Evolutionary conservation across 306 rosid genomes (phyloP).

Genomic region (Betula pendula): DNA sequence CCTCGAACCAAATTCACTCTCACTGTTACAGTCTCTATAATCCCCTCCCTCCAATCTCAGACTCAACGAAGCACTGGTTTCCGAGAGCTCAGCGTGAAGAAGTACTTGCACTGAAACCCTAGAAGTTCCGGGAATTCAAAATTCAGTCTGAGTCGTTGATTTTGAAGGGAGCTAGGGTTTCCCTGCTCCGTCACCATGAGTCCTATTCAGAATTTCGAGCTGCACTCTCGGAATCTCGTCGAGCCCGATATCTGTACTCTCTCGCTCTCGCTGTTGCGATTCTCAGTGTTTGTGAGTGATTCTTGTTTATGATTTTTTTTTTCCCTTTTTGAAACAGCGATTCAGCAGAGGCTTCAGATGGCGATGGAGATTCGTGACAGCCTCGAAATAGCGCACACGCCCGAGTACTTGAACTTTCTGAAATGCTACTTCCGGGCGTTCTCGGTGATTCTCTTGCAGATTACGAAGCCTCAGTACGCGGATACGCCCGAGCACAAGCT

Average conservation of each 20-base stretch:
- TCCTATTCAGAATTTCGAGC: conserved; percentile 94
- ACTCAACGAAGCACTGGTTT: background rate
- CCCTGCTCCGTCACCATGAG: conserved; percentile 54
- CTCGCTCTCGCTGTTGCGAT: background rate
- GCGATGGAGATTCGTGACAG: conserved; percentile 98
- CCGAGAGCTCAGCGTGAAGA: conserved; percentile 3
- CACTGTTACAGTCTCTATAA: background rate
- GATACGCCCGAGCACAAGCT: conserved; percentile 90
- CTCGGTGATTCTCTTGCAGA: conserved; percentile 63
- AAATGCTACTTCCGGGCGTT: conserved; percentile 89
- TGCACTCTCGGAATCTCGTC: conserved; percentile 78
- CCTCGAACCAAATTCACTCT: background rate
- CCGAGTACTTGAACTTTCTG: conserved; percentile 92
- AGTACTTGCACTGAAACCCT: conserved; percentile 36
- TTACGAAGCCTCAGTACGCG: conserved; percentile 80
- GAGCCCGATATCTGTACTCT: conserved; percentile 70
- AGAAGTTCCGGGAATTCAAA: conserved; percentile 16
- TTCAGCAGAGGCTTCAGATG: conserved; percentile 83
- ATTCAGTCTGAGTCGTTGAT: background rate
- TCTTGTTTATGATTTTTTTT: conserved; percentile 2
- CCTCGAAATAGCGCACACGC: conserved; percentile 95
- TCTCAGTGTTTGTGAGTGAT: background rate
- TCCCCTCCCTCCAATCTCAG: background rate
- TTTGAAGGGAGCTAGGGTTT: conserved; percentile 45
- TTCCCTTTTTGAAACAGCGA: conserved; percentile 54